Percentiles rank a stretch among this genome's conserved stretches.
Conservation (phyloP, 768 basidiomycete species). For the Leucosporidium creatinivorum region DNA sequence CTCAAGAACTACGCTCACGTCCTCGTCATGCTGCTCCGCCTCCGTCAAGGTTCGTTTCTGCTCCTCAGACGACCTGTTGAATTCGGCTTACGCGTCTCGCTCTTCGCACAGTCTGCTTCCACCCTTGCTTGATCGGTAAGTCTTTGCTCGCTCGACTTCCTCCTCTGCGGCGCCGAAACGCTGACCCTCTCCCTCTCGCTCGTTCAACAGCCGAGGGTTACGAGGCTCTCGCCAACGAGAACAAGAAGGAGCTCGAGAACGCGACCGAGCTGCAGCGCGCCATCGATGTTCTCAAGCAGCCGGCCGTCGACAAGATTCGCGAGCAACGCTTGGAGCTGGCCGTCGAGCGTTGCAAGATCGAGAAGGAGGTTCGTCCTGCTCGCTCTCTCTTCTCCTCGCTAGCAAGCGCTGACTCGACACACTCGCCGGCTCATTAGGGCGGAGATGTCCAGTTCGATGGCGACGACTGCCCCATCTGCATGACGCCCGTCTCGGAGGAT, state of each 20-base stretch:
- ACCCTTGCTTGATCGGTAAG: conserved; percentile 61
- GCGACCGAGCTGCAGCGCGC: conserved; percentile 40
- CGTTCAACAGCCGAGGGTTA: conserved; percentile 4
- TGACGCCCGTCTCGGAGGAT: conserved; percentile 48
- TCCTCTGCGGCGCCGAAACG: neutral
- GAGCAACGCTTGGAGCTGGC: conserved; percentile 33
- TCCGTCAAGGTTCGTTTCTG: neutral
- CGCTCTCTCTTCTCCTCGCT: neutral
- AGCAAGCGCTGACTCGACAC: neutral
- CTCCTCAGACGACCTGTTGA: neutral
- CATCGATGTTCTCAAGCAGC: conserved; percentile 1
- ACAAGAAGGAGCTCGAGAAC: conserved; percentile 39
- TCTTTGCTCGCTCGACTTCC: conserved; percentile 40
- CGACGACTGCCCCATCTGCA: conserved; percentile 58
- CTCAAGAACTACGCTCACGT: conserved; percentile 64
- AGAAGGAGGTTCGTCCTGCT: conserved; percentile 48
- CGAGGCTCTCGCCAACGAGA: conserved; percentile 9
- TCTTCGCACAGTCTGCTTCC: conserved; percentile 61
- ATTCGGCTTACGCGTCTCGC: conserved; percentile 35
- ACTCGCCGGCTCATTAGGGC: conserved; percentile 42
- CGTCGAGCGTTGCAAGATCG: conserved; percentile 49
- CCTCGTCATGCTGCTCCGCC: conserved; percentile 55
- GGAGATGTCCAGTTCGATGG: conserved; percentile 48
- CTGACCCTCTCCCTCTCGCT: neutral
- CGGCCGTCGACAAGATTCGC: conserved; percentile 16